Base-by-base conservation (phyloP, 2,329 filamentous ascomycete species). In the Didymosphaeria variabile region DNA sequence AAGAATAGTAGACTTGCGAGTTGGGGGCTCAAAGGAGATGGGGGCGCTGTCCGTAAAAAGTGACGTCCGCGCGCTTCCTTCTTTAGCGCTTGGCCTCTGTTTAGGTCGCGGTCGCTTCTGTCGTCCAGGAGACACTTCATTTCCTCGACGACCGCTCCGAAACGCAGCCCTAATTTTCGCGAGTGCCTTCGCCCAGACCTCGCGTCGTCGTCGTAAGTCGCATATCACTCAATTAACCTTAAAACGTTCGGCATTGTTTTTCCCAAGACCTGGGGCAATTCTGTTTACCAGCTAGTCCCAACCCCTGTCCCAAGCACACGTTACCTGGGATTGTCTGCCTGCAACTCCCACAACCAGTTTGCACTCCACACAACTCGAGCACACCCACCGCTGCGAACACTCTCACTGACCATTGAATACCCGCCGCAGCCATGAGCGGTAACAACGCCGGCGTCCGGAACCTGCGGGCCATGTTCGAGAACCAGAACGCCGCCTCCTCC, bases 401-500 rank as follows among this genome's bases (percentile, higher is more conserved):
- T 64, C 58, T 67, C 61, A 68, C 72, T 74, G 71, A 76, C 72
- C 60, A 63, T 49, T 58, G 61, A 59, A 59, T 60, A 64, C 60
- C 47, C 47, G 52, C 56, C 68, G 68, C 76, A 83, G 81, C 80
- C 79, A 84, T 84, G 82, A 80, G 78, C 62, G 63, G 70, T 69
- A 71, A 75, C 49, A 76, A 67, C 59, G 76, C 76, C 69, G 80
- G 80, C 67, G 82, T 84, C 66, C 78, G 81, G 67, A 82, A 82
- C 68, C 76, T 84, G 59, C 77, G 81, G 70, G 81, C 82, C 59
- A 79, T 83, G 75, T 84, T 84, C 72, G 82, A 84, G 74, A 80
- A 77, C 65, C 72, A 76, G 58, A 70, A 66, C 66, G 67, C 73
- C 57, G 69, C 77, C 59, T 70, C 67, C 59, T 70, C 67, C 45